Evolutionary conservation across 805 yeast genomes (phyloP).

Genomic region (Ogataea parapolymorpha): DNA sequence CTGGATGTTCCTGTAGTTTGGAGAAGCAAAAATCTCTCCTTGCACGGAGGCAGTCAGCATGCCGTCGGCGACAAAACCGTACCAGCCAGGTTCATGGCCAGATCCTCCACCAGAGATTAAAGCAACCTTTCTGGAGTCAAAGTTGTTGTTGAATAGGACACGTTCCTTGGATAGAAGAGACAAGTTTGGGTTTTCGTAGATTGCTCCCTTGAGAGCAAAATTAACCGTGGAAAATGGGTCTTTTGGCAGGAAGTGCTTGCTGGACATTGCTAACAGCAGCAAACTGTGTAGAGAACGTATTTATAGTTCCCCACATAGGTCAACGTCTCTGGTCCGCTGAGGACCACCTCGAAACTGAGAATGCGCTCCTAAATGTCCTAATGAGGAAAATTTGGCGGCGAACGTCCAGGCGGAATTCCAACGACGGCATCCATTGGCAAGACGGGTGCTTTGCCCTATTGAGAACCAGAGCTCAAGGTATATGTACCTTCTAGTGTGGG

Average conservation of each 20-base stretch:
- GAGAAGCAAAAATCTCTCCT: slow-evolving; percentile 42
- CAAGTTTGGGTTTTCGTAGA: slow-evolving; percentile 36
- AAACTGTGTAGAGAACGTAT: not conserved
- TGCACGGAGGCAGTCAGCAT: slow-evolving; percentile 40
- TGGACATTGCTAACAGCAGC: slow-evolving; percentile 25
- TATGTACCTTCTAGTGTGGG: not conserved
- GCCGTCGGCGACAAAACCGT: slow-evolving; percentile 38
- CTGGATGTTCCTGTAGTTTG: slow-evolving; percentile 36
- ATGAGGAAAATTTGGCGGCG: slow-evolving; percentile 37
- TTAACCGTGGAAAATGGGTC: slow-evolving; percentile 35
- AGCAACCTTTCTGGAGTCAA: slow-evolving; percentile 28
- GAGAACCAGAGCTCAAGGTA: no score
- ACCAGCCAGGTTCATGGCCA: slow-evolving; percentile 43
- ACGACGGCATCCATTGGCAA: no score
- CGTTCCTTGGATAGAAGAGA: slow-evolving; percentile 37
- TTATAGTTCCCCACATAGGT: slow-evolving; percentile 1
- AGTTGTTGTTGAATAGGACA: slow-evolving; percentile 35
- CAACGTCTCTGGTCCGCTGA: not conserved
- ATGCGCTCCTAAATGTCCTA: not conserved
- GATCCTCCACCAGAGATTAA: slow-evolving; percentile 42
- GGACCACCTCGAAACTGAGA: not conserved
- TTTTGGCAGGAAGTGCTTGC: slow-evolving; percentile 42
- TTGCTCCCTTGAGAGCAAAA: slow-evolving; percentile 37
- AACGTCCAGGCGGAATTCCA: slow-evolving; percentile 8
- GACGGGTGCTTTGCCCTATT: no score